These are phyloP conservation scores for Pleurotus pulmonarius DNA, from an alignment of 768 basidiomycete genomes.

Conservation along the genomic window DNA sequence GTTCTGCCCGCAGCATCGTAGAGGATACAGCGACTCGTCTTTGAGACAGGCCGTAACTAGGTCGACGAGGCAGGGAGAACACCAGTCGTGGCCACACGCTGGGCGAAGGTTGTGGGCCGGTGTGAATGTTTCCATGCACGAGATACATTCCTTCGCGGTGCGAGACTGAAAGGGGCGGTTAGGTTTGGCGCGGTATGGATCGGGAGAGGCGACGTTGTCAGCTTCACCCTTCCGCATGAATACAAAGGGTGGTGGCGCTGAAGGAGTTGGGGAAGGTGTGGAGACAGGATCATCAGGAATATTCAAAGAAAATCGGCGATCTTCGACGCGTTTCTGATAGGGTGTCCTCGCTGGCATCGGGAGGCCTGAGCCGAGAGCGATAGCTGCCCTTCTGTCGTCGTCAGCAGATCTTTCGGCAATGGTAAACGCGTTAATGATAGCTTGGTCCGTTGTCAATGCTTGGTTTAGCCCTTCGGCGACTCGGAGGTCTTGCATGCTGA, in stretches of 20 bases:
- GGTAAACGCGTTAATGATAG: conserved; percentile 24
- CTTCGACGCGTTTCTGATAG: conserved; percentile 7
- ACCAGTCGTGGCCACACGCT: conserved; percentile 36
- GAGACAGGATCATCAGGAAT: not conserved
- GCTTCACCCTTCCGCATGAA: not conserved
- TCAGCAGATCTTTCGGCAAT: conserved; percentile 31
- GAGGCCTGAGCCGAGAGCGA: conserved; percentile 29
- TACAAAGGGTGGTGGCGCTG: not conserved
- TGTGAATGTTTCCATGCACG: conserved; percentile 5
- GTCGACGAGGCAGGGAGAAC: conserved; percentile 25
- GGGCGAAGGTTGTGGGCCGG: conserved; percentile 15
- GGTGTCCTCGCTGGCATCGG: conserved; percentile 21
- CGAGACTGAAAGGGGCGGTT: not conserved
- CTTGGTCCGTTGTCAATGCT: conserved; percentile 32
- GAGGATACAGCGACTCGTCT: conserved; percentile 38
- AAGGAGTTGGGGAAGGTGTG: not conserved
- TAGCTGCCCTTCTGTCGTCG: conserved; percentile 39
- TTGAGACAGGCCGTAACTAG: conserved; percentile 29
- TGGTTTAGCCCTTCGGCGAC: conserved; percentile 40
- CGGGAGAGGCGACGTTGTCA: not conserved
- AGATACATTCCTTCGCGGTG: conserved; percentile 8
- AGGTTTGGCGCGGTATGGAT: not conserved
- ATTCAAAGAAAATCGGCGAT: not conserved
- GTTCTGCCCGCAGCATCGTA: conserved; percentile 33
- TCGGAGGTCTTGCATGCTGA: conserved; percentile 29